A percentile compares a stretch with the other conserved stretches of the same genome.
Conservation (phyloP, 768 basidiomycete genomes). For the Amanita rubescens region DNA sequence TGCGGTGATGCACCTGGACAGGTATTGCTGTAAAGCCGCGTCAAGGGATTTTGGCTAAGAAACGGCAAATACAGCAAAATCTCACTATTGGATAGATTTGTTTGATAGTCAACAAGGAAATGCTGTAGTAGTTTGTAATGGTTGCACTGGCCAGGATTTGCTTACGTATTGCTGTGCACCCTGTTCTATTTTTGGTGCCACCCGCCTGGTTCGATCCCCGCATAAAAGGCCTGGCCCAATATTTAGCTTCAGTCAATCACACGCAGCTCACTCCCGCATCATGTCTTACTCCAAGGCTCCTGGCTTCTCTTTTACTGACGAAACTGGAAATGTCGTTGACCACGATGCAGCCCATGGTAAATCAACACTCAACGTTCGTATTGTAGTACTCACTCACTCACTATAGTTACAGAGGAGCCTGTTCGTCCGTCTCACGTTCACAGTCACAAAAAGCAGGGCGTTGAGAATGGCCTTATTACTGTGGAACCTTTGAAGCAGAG, state of each 20-base stretch:
- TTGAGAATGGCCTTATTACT: constrained; percentile 49
- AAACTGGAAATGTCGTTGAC: constrained; percentile 54
- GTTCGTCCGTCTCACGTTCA: constrained; percentile 17
- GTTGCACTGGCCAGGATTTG: no score
- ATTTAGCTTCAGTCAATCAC: neutral
- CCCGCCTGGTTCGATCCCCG: neutral
- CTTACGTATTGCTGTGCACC: no score
- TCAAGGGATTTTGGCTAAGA: neutral
- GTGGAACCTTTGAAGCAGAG: constrained; percentile 82
- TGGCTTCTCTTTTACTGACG: neutral
- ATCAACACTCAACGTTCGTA: constrained; percentile 12
- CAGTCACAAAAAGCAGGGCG: constrained; percentile 4
- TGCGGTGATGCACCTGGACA: neutral
- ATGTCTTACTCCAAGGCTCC: constrained; percentile 1
- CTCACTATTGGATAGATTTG: neutral
- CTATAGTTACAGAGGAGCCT: constrained; percentile 60
- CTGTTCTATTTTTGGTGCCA: neutral
- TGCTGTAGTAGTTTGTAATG: neutral
- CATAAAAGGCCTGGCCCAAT: neutral
- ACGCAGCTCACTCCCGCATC: neutral
- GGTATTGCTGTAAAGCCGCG: neutral
- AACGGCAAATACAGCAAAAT: neutral
- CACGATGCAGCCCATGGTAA: constrained; percentile 61
- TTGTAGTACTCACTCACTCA: constrained; percentile 3
- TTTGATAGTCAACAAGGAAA: neutral